A percentile compares a stretch with the other conserved stretches of the same genome.
phyloP scores from a whole-genome alignment of 164 flowering plant species.

The Vitis vinifera region DNA sequence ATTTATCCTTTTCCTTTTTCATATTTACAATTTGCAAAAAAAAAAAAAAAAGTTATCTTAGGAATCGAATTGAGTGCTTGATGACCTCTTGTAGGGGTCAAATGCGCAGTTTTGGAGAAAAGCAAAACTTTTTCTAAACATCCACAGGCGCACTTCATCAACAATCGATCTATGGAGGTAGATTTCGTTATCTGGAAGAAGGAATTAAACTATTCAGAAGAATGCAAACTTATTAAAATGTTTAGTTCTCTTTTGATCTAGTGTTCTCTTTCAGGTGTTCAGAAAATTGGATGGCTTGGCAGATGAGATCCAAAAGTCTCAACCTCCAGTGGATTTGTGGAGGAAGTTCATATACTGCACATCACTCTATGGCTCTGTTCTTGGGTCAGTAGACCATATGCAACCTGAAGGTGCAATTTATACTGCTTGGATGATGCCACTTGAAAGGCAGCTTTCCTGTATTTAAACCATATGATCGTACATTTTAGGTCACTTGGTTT shows the following conservation, averaged over 20 bases:
- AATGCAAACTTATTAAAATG: not conserved
- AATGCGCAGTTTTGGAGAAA: constrained; percentile 84
- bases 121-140: constrained; percentile 65
- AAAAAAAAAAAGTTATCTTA: no score
- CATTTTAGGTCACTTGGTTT: no score
- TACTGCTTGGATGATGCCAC: no score
- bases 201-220: constrained; percentile 1
- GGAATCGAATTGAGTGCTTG: no score
- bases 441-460: no score
- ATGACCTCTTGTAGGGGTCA: constrained; percentile 54
- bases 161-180: constrained; percentile 99
- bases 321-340: constrained; percentile 90
- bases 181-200: constrained; percentile 3
- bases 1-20: no score
- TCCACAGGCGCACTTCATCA: constrained; percentile 97
- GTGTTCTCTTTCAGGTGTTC: constrained; percentile 59
- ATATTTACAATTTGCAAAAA: no score
- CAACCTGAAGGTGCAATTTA: constrained; percentile 74
- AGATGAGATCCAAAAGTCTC: constrained; percentile 69
- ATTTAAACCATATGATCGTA: no score
- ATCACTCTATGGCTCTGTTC: constrained; percentile 73
- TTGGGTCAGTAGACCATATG: constrained; percentile 93
- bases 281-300: constrained; percentile 82
- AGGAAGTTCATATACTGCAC: constrained; percentile 91
- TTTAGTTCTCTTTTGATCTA: not conserved